Percentiles rank a stretch among this genome's conserved stretches.
phyloP scores from a whole-genome alignment of 1,284 basidiomycete species.

The Caloboletus firmus region DNA sequence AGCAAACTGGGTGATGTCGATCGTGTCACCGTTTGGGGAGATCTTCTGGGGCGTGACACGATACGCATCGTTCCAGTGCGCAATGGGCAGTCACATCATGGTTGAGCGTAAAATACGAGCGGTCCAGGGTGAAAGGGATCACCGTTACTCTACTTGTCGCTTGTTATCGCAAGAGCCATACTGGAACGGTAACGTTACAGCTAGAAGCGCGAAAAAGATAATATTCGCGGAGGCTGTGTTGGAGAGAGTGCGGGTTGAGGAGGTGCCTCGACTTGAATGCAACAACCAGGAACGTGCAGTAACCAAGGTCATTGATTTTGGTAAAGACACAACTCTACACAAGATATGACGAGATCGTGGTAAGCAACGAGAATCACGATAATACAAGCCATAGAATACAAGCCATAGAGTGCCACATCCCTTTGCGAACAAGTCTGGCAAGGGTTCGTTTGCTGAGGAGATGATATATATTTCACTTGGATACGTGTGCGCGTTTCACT shows the following conservation, averaged over 20 bases:
- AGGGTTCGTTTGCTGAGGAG: too few relatives aligned
- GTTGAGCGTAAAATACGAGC: not conserved
- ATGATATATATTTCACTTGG: too few relatives aligned
- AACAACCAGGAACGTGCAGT: not conserved
- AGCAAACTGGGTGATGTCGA: conserved; percentile 76
- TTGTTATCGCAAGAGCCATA: not conserved
- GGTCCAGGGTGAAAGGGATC: not conserved
- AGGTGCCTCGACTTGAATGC: not conserved
- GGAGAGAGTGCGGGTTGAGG: too few relatives aligned
- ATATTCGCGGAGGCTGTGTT: not conserved
- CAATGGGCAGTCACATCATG: conserved; percentile 34
- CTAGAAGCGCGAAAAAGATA: not conserved
- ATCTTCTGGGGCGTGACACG: conserved; percentile 71
- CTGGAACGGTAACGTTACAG: not conserved
- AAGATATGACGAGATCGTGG: not conserved
- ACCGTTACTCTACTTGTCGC: not conserved
- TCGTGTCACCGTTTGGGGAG: conserved; percentile 51
- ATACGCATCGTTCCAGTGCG: conserved; percentile 78
- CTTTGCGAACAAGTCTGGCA: too few relatives aligned
- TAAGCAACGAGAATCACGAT: not conserved
- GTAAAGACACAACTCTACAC: not conserved
- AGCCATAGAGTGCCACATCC: too few relatives aligned
- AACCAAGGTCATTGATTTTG: not conserved
- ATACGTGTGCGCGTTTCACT: too few relatives aligned
- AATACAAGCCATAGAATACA: too few relatives aligned